These are phyloP conservation scores for Magnolia changhungtana DNA, from an alignment of 164 flowering plant species.

Conservation along the genomic window DNA sequence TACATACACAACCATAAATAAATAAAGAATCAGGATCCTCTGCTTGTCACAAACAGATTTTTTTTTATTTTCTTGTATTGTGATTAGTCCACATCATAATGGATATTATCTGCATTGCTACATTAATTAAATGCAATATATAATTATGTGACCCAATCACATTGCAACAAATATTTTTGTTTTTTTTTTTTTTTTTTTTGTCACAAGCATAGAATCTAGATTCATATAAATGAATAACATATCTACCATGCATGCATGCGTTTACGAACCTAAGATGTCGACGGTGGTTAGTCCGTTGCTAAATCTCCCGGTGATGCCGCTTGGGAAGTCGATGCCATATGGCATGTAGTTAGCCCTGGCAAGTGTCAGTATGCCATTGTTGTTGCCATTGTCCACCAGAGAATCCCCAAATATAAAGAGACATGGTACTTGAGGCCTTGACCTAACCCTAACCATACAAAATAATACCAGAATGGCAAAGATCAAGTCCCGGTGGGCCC, in stretches of 20 bases:
- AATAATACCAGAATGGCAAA: not conserved
- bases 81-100: no score
- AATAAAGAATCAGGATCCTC: no score
- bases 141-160: no score
- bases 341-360: conserved; percentile 84
- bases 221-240: no score
- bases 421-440: conserved; percentile 51
- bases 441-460: not conserved
- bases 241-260: not conserved
- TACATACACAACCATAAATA: not conserved
- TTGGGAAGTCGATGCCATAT: conserved; percentile 77
- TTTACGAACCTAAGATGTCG: conserved; percentile 52
- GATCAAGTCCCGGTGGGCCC: not conserved
- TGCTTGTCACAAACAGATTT: no score
- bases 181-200: no score
- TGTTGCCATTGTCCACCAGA: conserved; percentile 86
- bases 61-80: no score
- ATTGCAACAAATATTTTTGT: no score
- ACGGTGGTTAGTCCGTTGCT: conserved; percentile 77
- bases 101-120: no score
- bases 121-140: no score
- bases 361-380: conserved; percentile 61
- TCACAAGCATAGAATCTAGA: no score
- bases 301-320: conserved; percentile 74
- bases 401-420: conserved; percentile 90